Percentiles rank a stretch among this genome's conserved stretches.
Conservation (phyloP, 2,329 filamentous ascomycete species). For the Fusarium hainanense region DNA sequence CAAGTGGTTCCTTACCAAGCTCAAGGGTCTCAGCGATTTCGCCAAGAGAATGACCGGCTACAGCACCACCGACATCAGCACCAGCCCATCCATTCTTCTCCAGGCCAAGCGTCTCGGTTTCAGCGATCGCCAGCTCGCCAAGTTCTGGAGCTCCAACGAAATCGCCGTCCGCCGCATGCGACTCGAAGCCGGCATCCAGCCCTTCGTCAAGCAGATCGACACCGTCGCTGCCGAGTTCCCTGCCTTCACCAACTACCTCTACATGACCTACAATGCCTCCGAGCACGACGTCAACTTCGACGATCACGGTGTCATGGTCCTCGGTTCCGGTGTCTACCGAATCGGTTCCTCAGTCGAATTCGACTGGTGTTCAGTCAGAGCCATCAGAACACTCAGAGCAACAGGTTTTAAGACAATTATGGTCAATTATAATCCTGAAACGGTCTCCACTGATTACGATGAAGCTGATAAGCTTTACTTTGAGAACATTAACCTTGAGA, state of each 20-base stretch:
- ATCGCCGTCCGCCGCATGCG: constrained; percentile 86
- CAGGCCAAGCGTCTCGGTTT: constrained; percentile 95
- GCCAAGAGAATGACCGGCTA: constrained; percentile 80
- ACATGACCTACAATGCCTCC: constrained; percentile 92
- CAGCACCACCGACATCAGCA: constrained; percentile 71
- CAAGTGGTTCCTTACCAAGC: constrained; percentile 95
- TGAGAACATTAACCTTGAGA: constrained; percentile 92
- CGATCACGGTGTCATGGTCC: constrained; percentile 94
- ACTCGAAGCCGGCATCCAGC: constrained; percentile 86
- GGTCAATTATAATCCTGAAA: constrained; percentile 95
- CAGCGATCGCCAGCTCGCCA: constrained; percentile 91
- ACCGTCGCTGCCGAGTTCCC: constrained; percentile 98
- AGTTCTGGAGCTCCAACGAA: constrained; percentile 95
- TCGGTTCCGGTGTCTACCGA: constrained; percentile 94
- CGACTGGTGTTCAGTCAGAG: constrained; percentile 97
- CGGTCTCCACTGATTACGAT: constrained; percentile 89
- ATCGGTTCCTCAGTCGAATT: constrained; percentile 99
- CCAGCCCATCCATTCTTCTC: constrained; percentile 73
- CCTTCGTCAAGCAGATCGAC: constrained; percentile 97
- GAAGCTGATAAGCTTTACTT: constrained; percentile 96
- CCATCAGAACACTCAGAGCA: constrained; percentile 88
- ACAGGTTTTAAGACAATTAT: constrained; percentile 93
- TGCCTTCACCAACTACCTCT: constrained; percentile 93
- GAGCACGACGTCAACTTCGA: constrained; percentile 86
- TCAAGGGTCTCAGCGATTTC: constrained; percentile 92